Evolutionary conservation across 768 basidiomycete genomes (phyloP).

Genomic region (Russula earlei): DNA sequence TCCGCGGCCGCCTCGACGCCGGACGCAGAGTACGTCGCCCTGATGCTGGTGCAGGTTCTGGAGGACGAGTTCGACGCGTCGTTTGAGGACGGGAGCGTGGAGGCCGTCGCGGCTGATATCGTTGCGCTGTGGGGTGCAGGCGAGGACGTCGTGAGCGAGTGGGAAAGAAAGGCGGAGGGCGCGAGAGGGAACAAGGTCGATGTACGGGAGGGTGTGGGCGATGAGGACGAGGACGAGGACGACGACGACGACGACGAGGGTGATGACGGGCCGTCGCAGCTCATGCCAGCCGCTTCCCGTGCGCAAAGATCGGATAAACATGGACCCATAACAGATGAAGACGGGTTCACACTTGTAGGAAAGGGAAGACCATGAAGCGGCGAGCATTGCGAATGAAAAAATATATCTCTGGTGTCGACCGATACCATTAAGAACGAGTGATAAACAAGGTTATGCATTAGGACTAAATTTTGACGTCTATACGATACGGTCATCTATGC

Average conservation of each 20-base stretch:
- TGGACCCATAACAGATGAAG: slow-evolving; percentile 78
- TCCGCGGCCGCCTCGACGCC: slow-evolving; percentile 26
- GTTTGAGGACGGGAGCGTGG: slow-evolving; percentile 80
- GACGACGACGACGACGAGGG: slow-evolving; percentile 40
- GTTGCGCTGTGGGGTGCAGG: slow-evolving; percentile 57
- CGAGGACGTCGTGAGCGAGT: slow-evolving; percentile 41
- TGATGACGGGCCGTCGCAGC: slow-evolving; percentile 44
- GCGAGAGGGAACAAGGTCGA: slow-evolving; percentile 47
- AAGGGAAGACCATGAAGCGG: slow-evolving; percentile 29
- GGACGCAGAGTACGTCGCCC: slow-evolving; percentile 73
- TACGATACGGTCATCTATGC: slow-evolving; percentile 23
- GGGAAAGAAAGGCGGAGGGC: slow-evolving; percentile 56
- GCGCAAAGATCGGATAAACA: slow-evolving; percentile 27
- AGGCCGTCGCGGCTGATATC: slow-evolving; percentile 62
- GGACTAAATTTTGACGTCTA: slow-evolving; percentile 7
- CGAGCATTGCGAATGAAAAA: slow-evolving; percentile 1
- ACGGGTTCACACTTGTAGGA: slow-evolving; percentile 83
- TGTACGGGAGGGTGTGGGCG: slow-evolving; percentile 36
- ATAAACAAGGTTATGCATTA: slow-evolving; percentile 14
- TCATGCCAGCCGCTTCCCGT: slow-evolving; percentile 34
- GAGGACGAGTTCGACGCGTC: slow-evolving; percentile 78
- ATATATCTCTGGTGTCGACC: not conserved
- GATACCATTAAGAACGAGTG: not conserved
- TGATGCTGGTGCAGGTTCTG: slow-evolving; percentile 74
- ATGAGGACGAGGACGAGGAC: slow-evolving; percentile 37